A percentile compares a stretch with the other conserved stretches of the same genome.
These are phyloP conservation scores for Coemansia sp. DNA, from an alignment of 192 early-diverging fungal species.

Conservation along the genomic window DNA sequence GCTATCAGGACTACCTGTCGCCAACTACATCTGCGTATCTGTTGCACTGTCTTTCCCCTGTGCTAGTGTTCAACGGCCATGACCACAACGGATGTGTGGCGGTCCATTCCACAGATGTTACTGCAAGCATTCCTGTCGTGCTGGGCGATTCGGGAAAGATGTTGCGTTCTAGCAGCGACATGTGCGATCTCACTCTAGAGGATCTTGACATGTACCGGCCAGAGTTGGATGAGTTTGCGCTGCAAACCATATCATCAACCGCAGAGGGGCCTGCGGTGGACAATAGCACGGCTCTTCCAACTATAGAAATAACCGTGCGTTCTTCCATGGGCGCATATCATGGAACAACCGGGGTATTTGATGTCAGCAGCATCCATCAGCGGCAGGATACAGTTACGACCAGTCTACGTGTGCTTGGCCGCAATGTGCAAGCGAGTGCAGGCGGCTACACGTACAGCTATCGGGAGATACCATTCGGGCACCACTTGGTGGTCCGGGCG, in stretches of 20 bases:
- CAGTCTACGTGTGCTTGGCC: conserved; percentile 2
- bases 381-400: neutral
- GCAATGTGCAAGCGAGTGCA: conserved; percentile 7
- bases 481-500: conserved; percentile 50
- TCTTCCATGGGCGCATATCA: conserved; percentile 63
- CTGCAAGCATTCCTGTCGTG: conserved; percentile 5
- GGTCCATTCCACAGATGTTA: conserved; percentile 26
- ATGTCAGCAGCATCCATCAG: conserved; percentile 27
- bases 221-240: conserved; percentile 25
- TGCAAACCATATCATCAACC: conserved; percentile 12
- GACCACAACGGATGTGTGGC: conserved; percentile 64
- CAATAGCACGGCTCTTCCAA: conserved; percentile 11
- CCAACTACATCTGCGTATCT: conserved; percentile 57
- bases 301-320: conserved; percentile 60
- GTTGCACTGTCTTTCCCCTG: conserved; percentile 57
- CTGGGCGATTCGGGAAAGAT: conserved; percentile 11
- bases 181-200: conserved; percentile 27
- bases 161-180: conserved; percentile 13
- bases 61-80: conserved; percentile 63
- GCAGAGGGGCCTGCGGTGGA: neutral
- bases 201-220: conserved; percentile 29
- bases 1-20: conserved; percentile 62
- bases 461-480: conserved; percentile 50
- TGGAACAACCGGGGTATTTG: conserved; percentile 63
- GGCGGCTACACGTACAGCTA: conserved; percentile 50